Evolutionary conservation across 75 land plant species (phyloP).

Genomic region (Pseudotsuga menziesii): DNA sequence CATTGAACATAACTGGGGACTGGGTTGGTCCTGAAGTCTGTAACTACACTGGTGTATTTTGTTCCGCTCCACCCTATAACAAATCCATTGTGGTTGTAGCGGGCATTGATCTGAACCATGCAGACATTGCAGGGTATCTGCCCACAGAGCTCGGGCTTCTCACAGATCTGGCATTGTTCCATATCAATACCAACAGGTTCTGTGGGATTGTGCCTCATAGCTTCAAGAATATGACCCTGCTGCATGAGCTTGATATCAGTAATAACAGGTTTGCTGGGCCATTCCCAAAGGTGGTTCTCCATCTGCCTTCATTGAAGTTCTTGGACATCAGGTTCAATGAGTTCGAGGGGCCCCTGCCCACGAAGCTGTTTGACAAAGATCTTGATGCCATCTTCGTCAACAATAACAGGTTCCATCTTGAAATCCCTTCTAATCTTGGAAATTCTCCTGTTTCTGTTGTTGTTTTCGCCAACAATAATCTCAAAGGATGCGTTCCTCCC

Average conservation of each 20-base stretch:
- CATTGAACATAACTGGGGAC: constrained; percentile 35
- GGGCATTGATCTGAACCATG: constrained; percentile 60
- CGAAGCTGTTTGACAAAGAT: constrained; percentile 31
- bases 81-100: constrained; percentile 41
- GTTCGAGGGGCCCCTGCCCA: constrained; percentile 39
- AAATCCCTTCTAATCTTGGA: constrained; percentile 36
- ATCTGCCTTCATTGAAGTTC: constrained; percentile 29
- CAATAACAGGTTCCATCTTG: constrained; percentile 24
- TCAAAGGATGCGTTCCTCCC: constrained; percentile 36
- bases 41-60: constrained; percentile 47
- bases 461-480: constrained; percentile 49
- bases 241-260: constrained; percentile 50
- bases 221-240: constrained; percentile 20
- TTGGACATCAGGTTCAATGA: constrained; percentile 51
- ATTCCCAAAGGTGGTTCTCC: constrained; percentile 39
- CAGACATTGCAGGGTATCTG: constrained; percentile 51
- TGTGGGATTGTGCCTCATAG: constrained; percentile 35
- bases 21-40: constrained; percentile 63
- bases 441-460: constrained; percentile 45
- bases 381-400: constrained; percentile 57
- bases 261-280: constrained; percentile 45
- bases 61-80: constrained; percentile 34
- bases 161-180: constrained; percentile 54
- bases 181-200: constrained; percentile 57
- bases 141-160: constrained; percentile 62